Conservation (phyloP, 2,329 filamentous ascomycete genomes). For the Xylariaceae sp. region DNA sequence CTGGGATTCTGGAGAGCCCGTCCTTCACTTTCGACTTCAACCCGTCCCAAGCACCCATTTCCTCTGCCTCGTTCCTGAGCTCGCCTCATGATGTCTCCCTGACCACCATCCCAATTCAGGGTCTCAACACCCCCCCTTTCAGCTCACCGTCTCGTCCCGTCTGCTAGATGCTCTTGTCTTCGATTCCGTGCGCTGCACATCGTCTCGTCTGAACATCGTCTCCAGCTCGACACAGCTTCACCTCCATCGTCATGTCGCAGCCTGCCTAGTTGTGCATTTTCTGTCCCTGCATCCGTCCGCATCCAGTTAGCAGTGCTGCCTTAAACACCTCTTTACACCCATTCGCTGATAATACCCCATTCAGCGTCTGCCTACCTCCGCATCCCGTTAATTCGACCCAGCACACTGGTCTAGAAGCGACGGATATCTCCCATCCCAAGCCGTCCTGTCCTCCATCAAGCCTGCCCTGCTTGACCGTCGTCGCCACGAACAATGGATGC, state of each 20-base stretch:
- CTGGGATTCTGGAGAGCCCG: constrained; percentile 16
- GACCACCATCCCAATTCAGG: too few relatives aligned
- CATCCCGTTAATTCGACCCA: constrained; percentile 2
- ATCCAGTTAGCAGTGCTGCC: constrained; percentile 33
- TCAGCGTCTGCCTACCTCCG: constrained; percentile 22
- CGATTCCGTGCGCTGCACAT: neutral
- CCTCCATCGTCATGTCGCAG: constrained; percentile 21
- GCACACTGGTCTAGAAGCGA: neutral
- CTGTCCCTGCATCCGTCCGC: constrained; percentile 27
- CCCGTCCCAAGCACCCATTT: neutral
- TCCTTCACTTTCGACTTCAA: neutral
- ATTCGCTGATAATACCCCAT: constrained; percentile 2
- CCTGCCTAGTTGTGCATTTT: constrained; percentile 18
- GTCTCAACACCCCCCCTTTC: neutral
- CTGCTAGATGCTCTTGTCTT: too few relatives aligned
- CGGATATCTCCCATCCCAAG: neutral
- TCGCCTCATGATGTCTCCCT: neutral
- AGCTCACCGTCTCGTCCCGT: neutral
- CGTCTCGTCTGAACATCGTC: neutral
- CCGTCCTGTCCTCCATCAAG: constrained; percentile 6
- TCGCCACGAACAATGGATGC: constrained; percentile 36
- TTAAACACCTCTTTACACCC: constrained; percentile 12
- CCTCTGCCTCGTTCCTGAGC: constrained; percentile 4
- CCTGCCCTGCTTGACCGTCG: constrained; percentile 13
- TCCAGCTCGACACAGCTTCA: neutral